Evolutionary conservation across 2,329 filamentous ascomycete genomes (phyloP).

Genomic region (Periglandula ipomoeae): DNA sequence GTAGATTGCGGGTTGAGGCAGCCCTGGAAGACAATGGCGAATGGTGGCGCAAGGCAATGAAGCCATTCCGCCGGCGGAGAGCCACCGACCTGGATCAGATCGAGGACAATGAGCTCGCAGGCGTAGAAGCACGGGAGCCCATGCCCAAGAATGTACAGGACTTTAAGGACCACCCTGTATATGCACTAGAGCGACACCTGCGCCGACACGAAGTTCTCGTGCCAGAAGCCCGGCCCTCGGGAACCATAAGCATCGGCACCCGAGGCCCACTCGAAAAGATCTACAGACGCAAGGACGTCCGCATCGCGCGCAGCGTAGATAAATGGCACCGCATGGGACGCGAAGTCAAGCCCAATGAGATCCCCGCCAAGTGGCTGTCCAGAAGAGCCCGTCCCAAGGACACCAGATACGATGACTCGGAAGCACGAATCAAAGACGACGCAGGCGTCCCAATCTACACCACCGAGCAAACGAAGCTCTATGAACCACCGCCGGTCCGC

Average conservation of each 20-base stretch:
- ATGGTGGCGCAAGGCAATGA: slow-evolving; percentile 48
- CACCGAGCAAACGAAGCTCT: slow-evolving; percentile 59
- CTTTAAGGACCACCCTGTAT: slow-evolving; percentile 78
- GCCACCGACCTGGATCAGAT: slow-evolving; percentile 66
- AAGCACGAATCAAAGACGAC: slow-evolving; percentile 18
- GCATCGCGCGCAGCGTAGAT: slow-evolving; percentile 66
- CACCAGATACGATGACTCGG: slow-evolving; percentile 17
- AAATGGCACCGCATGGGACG: slow-evolving; percentile 87
- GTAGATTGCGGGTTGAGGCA: slow-evolving; percentile 67
- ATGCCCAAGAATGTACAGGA: slow-evolving; percentile 83
- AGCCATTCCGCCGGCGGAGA: slow-evolving; percentile 32
- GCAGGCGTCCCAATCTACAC: slow-evolving; percentile 50
- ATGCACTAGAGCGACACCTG: slow-evolving; percentile 77
- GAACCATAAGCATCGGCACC: slow-evolving; percentile 65
- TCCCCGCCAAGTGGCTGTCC: slow-evolving; percentile 68
- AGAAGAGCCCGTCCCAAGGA: slow-evolving; percentile 31
- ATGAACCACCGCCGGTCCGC: slow-evolving; percentile 66
- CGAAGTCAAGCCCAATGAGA: slow-evolving; percentile 67
- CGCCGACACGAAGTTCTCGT: slow-evolving; percentile 74
- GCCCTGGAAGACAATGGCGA: slow-evolving; percentile 35
- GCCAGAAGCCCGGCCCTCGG: slow-evolving; percentile 59
- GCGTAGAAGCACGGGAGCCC: slow-evolving; percentile 63
- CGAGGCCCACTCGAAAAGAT: slow-evolving; percentile 61
- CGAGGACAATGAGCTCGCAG: slow-evolving; percentile 67
- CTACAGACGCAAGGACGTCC: slow-evolving; percentile 74